Evolutionary conservation across 805 yeast species (phyloP).

Genomic region (Lipomyces orientalis): DNA sequence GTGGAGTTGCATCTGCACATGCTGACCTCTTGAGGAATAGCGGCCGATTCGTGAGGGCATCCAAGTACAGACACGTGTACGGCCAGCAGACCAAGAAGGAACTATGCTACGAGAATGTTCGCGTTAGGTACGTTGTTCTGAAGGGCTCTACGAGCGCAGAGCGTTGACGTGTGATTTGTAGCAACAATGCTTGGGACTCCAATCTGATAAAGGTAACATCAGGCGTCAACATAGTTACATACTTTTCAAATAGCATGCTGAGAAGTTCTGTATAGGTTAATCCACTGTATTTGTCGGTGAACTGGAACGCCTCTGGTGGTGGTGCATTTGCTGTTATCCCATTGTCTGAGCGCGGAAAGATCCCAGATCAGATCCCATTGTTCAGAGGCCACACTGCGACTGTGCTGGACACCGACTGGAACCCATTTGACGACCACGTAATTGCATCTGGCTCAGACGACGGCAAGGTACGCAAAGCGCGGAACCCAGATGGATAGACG

Average conservation of each 20-base stretch:
- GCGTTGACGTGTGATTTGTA: conserved; percentile 45
- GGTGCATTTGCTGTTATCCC: conserved; percentile 98
- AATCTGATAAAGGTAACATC: conserved; percentile 67
- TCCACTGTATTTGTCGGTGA: conserved; percentile 82
- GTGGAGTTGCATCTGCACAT: background rate
- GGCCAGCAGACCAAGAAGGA: conserved; percentile 85
- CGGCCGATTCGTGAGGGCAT: conserved; percentile 87
- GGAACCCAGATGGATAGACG: conserved; percentile 42
- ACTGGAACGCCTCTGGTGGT: conserved; percentile 96
- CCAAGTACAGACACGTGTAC: conserved; percentile 94
- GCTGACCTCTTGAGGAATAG: conserved; percentile 29
- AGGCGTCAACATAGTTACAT: conserved; percentile 18
- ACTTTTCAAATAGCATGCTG: conserved; percentile 3
- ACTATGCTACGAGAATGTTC: conserved; percentile 68
- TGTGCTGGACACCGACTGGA: conserved; percentile 93
- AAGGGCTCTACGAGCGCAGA: background rate
- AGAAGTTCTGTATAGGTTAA: conserved; percentile 54
- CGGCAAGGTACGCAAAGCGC: conserved; percentile 53
- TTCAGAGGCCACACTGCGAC: conserved; percentile 96
- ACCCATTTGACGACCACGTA: conserved; percentile 81
- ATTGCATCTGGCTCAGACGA: conserved; percentile 84
- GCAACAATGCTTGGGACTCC: conserved; percentile 96
- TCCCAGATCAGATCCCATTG: conserved; percentile 90
- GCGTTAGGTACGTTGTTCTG: conserved; percentile 44
- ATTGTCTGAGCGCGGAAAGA: conserved; percentile 80